Percentiles rank a stretch among this genome's conserved stretches.
phyloP scores from a whole-genome alignment of 2,329 filamentous ascomycete genomes.

The Epichloe aotearoae region DNA sequence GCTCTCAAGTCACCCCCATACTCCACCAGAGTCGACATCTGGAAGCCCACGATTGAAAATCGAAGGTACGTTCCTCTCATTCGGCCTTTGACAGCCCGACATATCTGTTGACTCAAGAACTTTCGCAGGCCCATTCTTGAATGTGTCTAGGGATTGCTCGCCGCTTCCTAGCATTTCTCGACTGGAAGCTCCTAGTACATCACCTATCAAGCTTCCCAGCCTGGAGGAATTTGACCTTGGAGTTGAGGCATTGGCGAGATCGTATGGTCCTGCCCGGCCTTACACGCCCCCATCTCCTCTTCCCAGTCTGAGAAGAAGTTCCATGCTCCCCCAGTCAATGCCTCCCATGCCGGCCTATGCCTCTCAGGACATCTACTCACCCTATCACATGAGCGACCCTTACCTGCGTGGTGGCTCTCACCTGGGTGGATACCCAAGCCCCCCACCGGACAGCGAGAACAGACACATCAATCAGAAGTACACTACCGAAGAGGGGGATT shows the following conservation, averaged over 20 bases:
- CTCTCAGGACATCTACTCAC: conserved; percentile 11
- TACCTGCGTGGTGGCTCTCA: conserved; percentile 11
- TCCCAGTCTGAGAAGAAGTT: conserved; percentile 11
- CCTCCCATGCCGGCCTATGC: conserved; percentile 12
- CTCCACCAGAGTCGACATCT: conserved; percentile 19
- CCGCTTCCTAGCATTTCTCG: conserved; percentile 13
- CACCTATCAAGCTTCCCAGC: conserved; percentile 20
- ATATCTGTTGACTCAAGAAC: not conserved
- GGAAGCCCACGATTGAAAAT: conserved; percentile 22
- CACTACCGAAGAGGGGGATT: conserved; percentile 30
- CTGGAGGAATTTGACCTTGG: conserved; percentile 25
- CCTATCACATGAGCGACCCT: conserved; percentile 12
- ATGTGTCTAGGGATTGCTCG: conserved; percentile 12
- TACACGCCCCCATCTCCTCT: conserved; percentile 18
- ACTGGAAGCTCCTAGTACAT: conserved; percentile 6
- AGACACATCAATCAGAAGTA: conserved; percentile 31
- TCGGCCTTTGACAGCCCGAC: not conserved
- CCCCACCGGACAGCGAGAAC: conserved; percentile 23
- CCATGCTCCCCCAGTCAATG: conserved; percentile 13
- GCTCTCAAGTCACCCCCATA: conserved; percentile 13
- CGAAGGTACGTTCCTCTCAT: conserved; percentile 14
- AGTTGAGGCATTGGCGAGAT: conserved; percentile 22
- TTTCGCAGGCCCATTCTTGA: conserved; percentile 11
- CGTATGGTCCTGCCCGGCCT: conserved; percentile 15
- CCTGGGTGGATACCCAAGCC: conserved; percentile 21